Evolutionary conservation across 2,329 filamentous ascomycete genomes (phyloP).

Genomic region (Zymoseptoria brevis): DNA sequence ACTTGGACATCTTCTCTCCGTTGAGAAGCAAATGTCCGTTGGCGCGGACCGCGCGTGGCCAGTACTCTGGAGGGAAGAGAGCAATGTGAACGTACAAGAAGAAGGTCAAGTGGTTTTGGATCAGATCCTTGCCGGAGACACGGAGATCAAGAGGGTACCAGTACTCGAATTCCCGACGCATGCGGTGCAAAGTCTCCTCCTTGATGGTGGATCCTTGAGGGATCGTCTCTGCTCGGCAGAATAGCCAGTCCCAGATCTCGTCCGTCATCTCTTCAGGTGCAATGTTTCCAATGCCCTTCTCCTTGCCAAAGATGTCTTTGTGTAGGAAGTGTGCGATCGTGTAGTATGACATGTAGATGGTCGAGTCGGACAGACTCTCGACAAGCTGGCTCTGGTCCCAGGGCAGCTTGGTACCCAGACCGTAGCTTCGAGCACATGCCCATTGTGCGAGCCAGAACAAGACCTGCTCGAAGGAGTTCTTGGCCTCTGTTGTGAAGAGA

Average conservation of each 20-base stretch:
- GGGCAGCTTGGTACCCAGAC: constrained; percentile 85
- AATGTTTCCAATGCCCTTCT: constrained; percentile 60
- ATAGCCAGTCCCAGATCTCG: constrained; percentile 94
- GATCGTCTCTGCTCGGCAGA: constrained; percentile 66
- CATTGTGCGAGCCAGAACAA: constrained; percentile 91
- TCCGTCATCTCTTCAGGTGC: constrained; percentile 82
- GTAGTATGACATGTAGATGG: constrained; percentile 83
- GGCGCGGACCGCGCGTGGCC: constrained; percentile 75
- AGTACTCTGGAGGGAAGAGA: constrained; percentile 79
- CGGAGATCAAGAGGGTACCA: constrained; percentile 91
- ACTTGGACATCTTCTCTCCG: constrained; percentile 98
- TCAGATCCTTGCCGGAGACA: constrained; percentile 84
- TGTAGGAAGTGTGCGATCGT: constrained; percentile 50
- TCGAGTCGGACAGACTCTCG: constrained; percentile 84
- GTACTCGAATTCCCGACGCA: constrained; percentile 92
- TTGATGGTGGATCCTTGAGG: constrained; percentile 57
- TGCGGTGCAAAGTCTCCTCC: constrained; percentile 62
- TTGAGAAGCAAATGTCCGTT: constrained; percentile 94
- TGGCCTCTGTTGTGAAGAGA: constrained; percentile 59
- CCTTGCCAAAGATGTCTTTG: constrained; percentile 75
- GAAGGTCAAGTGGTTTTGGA: constrained; percentile 92
- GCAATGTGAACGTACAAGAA: constrained; percentile 90
- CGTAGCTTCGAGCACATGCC: constrained; percentile 88
- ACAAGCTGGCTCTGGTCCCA: constrained; percentile 91
- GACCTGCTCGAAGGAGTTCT: constrained; percentile 65